phyloP scores from a whole-genome alignment of 2,329 filamentous ascomycete genomes.

The Sarocladium oryzae region DNA sequence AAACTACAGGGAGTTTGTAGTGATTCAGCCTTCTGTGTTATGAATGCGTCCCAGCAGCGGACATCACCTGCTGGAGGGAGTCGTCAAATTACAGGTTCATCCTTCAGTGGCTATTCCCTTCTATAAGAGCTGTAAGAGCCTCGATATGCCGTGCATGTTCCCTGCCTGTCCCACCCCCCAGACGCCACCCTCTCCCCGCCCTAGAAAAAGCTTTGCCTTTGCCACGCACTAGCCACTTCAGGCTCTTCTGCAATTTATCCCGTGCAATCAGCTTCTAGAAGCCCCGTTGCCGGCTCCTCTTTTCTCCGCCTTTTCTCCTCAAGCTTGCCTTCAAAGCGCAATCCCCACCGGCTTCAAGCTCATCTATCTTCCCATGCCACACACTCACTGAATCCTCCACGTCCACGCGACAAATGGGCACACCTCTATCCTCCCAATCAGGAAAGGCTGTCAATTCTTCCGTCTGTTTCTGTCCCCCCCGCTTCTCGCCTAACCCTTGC shows the following conservation, averaged over 20 bases:
- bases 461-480: background rate
- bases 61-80: no score
- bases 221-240: slow-evolving; percentile 5
- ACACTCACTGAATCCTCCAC: background rate
- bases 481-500: background rate
- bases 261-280: slow-evolving; percentile 9
- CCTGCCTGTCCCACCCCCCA: background rate
- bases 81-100: no score
- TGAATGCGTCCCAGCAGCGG: no score
- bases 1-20: no score
- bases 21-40: no score
- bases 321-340: no score
- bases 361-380: no score
- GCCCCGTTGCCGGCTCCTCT: slow-evolving; percentile 7
- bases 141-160: background rate
- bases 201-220: background rate
- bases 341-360: background rate
- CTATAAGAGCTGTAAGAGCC: background rate
- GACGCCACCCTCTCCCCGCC: background rate
- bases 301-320: slow-evolving; percentile 8
- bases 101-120: no score
- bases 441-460: slow-evolving; percentile 1
- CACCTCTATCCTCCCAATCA: background rate
- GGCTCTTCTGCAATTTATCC: slow-evolving; percentile 9
- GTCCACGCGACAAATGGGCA: slow-evolving; percentile 5